Conservation (phyloP, 805 yeast species). For the Teunomyces gatunensis region DNA sequence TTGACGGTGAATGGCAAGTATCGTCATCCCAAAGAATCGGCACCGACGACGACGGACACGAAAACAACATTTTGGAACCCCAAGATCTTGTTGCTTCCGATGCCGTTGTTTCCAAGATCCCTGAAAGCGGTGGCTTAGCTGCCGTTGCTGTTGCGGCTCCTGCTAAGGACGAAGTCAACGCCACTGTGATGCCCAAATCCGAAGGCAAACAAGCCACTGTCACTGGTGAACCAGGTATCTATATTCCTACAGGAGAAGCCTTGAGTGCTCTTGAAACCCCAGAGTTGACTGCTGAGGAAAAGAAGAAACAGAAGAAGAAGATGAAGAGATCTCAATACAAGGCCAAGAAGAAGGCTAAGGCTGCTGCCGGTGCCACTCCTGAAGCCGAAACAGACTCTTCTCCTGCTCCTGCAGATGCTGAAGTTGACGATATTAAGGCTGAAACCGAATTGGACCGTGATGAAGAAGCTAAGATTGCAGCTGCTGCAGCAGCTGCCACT, state of each 20-base stretch:
- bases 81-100: conserved; percentile 27
- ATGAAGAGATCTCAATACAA: conserved; percentile 43
- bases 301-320: conserved; percentile 43
- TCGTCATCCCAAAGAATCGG: conserved; percentile 38
- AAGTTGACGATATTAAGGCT: conserved; percentile 1
- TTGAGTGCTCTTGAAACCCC: conserved; percentile 56
- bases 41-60: conserved; percentile 49
- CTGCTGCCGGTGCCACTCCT: conserved; percentile 9
- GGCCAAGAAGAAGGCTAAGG: conserved; percentile 34
- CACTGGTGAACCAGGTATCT: conserved; percentile 73
- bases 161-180: conserved; percentile 13
- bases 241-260: conserved; percentile 58
- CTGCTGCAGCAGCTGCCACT: conserved; percentile 7
- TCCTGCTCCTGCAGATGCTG: conserved; percentile 4
- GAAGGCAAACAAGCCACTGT: conserved; percentile 43
- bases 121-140: conserved; percentile 31
- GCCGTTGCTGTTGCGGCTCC: conserved; percentile 7
- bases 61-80: conserved; percentile 47
- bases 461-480: conserved; percentile 16
- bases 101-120: conserved; percentile 24
- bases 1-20: conserved; percentile 65
- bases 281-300: conserved; percentile 31
- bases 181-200: conserved; percentile 47
- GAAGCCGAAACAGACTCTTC: conserved; percentile 9
- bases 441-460: conserved; percentile 6